phyloP scores from a whole-genome alignment of 352 stramenopile species.

The Globisporangium middletonii region DNA sequence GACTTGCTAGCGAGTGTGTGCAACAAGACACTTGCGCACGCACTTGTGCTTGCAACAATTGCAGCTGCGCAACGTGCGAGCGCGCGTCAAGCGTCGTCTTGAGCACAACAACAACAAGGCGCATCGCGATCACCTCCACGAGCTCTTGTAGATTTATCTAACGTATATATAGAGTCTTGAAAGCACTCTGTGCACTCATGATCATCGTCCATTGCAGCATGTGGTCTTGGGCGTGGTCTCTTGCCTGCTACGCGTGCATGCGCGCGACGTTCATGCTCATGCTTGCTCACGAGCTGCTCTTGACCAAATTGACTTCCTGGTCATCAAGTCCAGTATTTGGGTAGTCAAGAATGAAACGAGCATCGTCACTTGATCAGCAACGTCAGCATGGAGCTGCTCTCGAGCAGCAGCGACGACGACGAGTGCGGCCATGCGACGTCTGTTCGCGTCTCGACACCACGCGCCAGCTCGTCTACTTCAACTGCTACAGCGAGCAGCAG shows the following conservation, averaged over 20 bases:
- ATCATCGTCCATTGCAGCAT: background rate
- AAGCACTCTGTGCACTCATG: background rate
- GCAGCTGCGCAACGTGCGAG: background rate
- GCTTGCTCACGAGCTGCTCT: too few relatives aligned
- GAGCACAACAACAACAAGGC: background rate
- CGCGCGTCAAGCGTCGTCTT: too few relatives aligned
- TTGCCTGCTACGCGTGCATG: background rate
- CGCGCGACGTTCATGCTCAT: too few relatives aligned
- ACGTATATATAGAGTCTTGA: conserved; percentile 16
- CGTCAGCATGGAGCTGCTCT: conserved; percentile 48
- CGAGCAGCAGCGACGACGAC: conserved; percentile 37
- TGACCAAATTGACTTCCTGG: conserved; percentile 11
- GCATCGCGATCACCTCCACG: conserved; percentile 2
- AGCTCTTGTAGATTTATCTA: conserved; percentile 22
- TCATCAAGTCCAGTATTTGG: background rate
- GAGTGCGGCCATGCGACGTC: conserved; percentile 3
- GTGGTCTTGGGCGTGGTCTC: background rate
- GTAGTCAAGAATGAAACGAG: too few relatives aligned
- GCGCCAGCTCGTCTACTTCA: background rate
- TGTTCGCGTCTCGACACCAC: conserved; percentile 1
- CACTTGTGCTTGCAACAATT: background rate
- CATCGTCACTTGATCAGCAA: conserved; percentile 1
- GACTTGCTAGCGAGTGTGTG: background rate
- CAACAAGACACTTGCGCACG: background rate
- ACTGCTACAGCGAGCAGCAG: background rate